Evolutionary conservation across 345 rosid species (phyloP).

Genomic region (Murraya paniculata): DNA sequence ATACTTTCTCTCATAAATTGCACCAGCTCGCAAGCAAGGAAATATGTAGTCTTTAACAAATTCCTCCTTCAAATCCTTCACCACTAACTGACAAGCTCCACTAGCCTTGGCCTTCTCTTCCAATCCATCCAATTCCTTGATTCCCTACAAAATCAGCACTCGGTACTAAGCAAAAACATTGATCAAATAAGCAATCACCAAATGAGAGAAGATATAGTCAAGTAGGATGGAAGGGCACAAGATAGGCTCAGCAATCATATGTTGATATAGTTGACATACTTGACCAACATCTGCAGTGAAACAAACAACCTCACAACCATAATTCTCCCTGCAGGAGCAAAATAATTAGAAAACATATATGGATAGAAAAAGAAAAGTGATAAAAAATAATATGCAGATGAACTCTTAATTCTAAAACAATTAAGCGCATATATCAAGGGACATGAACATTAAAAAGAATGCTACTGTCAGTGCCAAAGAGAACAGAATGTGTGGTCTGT

Average conservation of each 20-base stretch:
- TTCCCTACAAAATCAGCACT: conserved; percentile 51
- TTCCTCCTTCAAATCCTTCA: conserved; percentile 87
- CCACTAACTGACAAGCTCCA: conserved; percentile 91
- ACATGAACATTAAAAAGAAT: background rate
- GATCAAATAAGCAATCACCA: background rate
- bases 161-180: background rate
- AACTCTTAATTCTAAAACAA: background rate
- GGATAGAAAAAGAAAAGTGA: background rate
- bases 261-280: conserved; percentile 36
- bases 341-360: background rate
- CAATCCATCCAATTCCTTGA: conserved; percentile 83
- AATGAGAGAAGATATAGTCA: background rate
- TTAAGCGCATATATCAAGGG: background rate
- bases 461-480: background rate
- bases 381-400: background rate
- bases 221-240: background rate
- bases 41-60: conserved; percentile 83
- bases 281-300: conserved; percentile 99
- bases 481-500: background rate
- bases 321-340: conserved; percentile 63
- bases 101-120: conserved; percentile 95
- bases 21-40: conserved; percentile 96
- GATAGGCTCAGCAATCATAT: background rate
- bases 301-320: conserved; percentile 99
- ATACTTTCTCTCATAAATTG: conserved; percentile 86